A percentile compares a stretch with the other conserved stretches of the same genome.
phyloP scores from a whole-genome alignment of 192 early-diverging fungal genomes.

The Coemansia sp. region DNA sequence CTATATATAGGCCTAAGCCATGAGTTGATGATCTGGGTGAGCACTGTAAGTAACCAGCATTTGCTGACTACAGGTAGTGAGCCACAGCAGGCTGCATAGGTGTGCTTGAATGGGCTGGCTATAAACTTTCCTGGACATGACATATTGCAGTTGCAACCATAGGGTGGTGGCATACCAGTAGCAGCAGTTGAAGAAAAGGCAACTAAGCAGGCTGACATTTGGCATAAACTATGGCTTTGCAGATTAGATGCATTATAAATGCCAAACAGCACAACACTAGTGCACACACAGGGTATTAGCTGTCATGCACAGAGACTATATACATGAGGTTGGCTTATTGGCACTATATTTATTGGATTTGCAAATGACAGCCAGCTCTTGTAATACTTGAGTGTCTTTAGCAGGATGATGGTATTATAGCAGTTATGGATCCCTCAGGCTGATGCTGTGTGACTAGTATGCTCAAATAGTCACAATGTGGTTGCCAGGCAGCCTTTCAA shows the following conservation, averaged over 20 bases:
- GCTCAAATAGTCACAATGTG: slow-evolving; percentile 38
- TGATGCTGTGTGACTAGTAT: slow-evolving; percentile 18
- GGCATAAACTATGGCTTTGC: slow-evolving; percentile 9
- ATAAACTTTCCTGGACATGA: slow-evolving; percentile 21
- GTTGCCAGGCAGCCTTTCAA: background rate
- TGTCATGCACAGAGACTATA: background rate
- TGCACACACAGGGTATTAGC: background rate
- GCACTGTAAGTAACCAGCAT: slow-evolving; percentile 3
- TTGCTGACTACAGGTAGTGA: slow-evolving; percentile 25
- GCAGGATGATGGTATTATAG: slow-evolving; percentile 33
- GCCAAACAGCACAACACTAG: background rate
- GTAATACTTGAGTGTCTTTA: slow-evolving; percentile 2
- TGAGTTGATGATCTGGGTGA: background rate
- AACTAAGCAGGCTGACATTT: background rate
- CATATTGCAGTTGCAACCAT: slow-evolving; percentile 12
- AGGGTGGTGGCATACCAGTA: background rate
- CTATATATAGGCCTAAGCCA: slow-evolving; percentile 1
- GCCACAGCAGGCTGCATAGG: slow-evolving; percentile 24
- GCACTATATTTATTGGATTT: background rate
- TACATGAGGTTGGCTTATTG: background rate
- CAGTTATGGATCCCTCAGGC: slow-evolving; percentile 6
- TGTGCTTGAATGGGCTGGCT: slow-evolving; percentile 1
- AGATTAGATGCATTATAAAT: background rate
- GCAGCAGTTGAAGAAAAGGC: background rate
- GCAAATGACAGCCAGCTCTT: background rate